A percentile compares a stretch with the other conserved stretches of the same genome.
Evolutionary conservation across 345 rosid genomes (phyloP).

Genomic region (Firmiana major): DNA sequence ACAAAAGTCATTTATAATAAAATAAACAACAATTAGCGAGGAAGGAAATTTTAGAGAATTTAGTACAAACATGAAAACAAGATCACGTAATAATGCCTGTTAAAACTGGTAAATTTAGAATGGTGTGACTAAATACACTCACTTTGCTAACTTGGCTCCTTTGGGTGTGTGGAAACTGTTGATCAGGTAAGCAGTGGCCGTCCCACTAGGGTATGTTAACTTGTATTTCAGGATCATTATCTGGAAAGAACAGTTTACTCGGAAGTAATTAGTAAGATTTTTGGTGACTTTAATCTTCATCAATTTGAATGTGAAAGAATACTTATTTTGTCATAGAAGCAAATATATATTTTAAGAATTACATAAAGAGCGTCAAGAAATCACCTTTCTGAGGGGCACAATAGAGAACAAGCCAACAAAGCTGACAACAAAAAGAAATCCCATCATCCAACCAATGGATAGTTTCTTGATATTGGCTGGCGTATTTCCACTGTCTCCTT

Average conservation of each 20-base stretch:
- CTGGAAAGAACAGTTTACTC: constrained; percentile 26
- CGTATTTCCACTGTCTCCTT: constrained; percentile 51
- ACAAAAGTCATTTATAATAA: background rate
- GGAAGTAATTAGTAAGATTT: background rate
- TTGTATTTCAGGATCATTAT: constrained; percentile 79
- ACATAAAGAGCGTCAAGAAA: background rate
- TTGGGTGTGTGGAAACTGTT: constrained; percentile 91
- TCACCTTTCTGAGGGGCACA: constrained; percentile 72
- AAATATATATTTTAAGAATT: background rate
- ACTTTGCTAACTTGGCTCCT: constrained; percentile 89
- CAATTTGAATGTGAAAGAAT: background rate
- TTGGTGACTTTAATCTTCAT: background rate
- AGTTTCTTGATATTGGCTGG: constrained; percentile 53
- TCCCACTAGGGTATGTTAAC: constrained; percentile 86
- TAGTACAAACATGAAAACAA: background rate
- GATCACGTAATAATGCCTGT: background rate
- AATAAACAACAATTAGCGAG: background rate
- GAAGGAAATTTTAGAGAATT: background rate
- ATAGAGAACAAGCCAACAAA: constrained; percentile 87
- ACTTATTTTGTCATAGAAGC: background rate
- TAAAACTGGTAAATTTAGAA: background rate
- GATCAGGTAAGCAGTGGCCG: constrained; percentile 88
- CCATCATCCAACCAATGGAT: constrained; percentile 70
- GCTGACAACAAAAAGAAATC: constrained; percentile 75
- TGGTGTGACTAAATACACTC: constrained; percentile 14